These are phyloP conservation scores for Globisporangium yorkense DNA, from an alignment of 352 stramenopile species.

Conservation along the genomic window DNA sequence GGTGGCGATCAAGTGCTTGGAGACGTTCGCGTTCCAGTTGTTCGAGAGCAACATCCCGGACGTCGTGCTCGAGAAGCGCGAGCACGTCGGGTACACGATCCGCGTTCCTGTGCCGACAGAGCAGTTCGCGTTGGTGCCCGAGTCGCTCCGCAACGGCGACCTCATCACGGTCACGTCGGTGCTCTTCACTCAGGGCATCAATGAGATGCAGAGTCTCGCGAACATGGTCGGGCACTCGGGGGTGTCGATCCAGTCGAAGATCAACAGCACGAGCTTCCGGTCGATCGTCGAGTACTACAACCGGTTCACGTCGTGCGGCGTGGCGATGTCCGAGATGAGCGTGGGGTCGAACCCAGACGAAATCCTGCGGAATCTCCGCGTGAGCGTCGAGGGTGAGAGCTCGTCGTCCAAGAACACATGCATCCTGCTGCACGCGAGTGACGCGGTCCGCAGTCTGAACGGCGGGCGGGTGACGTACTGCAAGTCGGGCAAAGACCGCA, in stretches of 20 bases:
- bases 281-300: conserved; percentile 79
- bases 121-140: conserved; percentile 45
- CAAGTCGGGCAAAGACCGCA: conserved; percentile 98
- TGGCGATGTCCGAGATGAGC: conserved; percentile 36
- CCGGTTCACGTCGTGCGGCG: conserved; percentile 34
- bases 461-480: conserved; percentile 94
- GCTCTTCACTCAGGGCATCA: conserved; percentile 90
- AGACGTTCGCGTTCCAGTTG: conserved; percentile 83
- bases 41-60: conserved; percentile 32
- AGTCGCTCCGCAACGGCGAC: conserved; percentile 37
- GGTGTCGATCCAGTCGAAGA: conserved; percentile 78
- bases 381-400: conserved; percentile 67
- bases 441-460: conserved; percentile 88
- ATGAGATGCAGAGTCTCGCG: conserved; percentile 91
- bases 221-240: conserved; percentile 84
- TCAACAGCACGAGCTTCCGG: conserved; percentile 74
- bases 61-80: conserved; percentile 56
- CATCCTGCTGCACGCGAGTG: conserved; percentile 77
- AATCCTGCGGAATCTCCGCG: conserved; percentile 56
- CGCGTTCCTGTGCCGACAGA: conserved; percentile 35
- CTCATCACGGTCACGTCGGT: conserved; percentile 74
- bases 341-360: conserved; percentile 62
- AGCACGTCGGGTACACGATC: conserved; percentile 66
- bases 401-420: conserved; percentile 82
- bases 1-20: conserved; percentile 85